Evolutionary conservation across 371 early-diverging fungal genomes (phyloP).

Genomic region (Conidiobolus incongruus): DNA sequence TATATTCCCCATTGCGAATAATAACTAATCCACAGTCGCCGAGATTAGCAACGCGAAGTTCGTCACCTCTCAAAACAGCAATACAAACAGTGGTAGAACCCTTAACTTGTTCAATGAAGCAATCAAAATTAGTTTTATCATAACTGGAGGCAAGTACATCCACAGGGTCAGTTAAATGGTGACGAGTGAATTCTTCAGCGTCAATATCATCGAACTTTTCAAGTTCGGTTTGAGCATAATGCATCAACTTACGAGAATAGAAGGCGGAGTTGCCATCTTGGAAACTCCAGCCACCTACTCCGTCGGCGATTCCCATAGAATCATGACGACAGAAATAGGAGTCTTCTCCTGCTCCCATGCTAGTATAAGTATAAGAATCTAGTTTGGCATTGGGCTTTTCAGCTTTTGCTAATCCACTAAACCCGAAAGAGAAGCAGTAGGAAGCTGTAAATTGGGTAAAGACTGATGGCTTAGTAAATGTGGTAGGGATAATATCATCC

Average conservation of each 20-base stretch:
- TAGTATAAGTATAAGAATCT: constrained; percentile 27
- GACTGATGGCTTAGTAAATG: too few relatives aligned
- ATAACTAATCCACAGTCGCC: constrained; percentile 85
- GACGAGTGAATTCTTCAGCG: constrained; percentile 36
- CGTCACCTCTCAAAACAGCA: constrained; percentile 67
- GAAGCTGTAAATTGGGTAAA: too few relatives aligned
- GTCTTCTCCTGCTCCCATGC: constrained; percentile 60
- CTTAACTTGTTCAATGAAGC: constrained; percentile 20
- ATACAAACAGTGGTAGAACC: constrained; percentile 82
- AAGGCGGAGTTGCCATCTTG: constrained; percentile 56
- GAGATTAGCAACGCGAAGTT: constrained; percentile 75
- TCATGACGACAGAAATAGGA: constrained; percentile 50
- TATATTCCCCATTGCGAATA: constrained; percentile 58
- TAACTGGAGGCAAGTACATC: constrained; percentile 53
- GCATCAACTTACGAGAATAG: constrained; percentile 80
- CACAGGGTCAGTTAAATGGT: constrained; percentile 49
- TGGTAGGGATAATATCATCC: too few relatives aligned
- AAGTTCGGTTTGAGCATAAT: constrained; percentile 59
- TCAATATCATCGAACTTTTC: constrained; percentile 58
- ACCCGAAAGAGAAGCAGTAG: too few relatives aligned
- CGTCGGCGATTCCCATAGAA: constrained; percentile 65
- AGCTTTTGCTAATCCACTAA: too few relatives aligned
- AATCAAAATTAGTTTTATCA: constrained; percentile 33
- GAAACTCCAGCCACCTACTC: constrained; percentile 58
- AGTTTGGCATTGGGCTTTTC: too few relatives aligned